Percentiles rank a stretch among this genome's conserved stretches.
Evolutionary conservation across 306 rosid genomes (phyloP).

Genomic region (Casuarina cunninghamiana): DNA sequence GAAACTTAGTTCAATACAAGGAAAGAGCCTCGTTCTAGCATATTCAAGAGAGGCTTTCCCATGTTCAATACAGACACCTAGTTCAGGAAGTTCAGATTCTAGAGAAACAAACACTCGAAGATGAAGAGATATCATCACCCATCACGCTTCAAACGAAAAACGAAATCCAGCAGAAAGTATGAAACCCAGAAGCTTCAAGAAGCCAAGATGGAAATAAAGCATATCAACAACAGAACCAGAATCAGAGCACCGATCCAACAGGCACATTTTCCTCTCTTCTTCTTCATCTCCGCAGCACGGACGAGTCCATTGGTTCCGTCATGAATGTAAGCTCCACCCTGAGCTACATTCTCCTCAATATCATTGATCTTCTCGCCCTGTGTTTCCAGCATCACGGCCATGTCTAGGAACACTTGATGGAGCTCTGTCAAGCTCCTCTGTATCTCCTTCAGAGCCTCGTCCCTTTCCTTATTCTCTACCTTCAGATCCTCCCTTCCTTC

Average conservation of each 20-base stretch:
- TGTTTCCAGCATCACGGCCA: constrained; percentile 86
- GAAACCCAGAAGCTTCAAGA: constrained; percentile 36
- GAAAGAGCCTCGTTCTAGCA: not conserved
- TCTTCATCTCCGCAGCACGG: constrained; percentile 71
- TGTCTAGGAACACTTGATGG: constrained; percentile 91
- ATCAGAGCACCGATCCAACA: constrained; percentile 64
- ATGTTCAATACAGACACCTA: not conserved
- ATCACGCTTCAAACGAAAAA: not conserved
- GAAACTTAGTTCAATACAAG: too few species aligned
- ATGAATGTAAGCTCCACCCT: constrained; percentile 47
- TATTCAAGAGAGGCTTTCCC: not conserved
- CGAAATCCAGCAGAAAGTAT: not conserved
- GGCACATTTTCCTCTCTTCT: constrained; percentile 50
- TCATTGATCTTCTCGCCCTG: constrained; percentile 75
- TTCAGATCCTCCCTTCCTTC: constrained; percentile 63
- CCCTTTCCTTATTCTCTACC: constrained; percentile 47
- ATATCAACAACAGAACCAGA: constrained; percentile 58
- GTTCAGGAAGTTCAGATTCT: not conserved
- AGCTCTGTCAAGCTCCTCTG: constrained; percentile 87
- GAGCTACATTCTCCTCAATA: constrained; percentile 77
- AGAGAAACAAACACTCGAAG: not conserved
- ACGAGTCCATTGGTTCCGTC: constrained; percentile 75
- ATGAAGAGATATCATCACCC: constrained; percentile 5
- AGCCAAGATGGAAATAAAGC: constrained; percentile 55
- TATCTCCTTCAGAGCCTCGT: constrained; percentile 74